These are phyloP conservation scores for Tanacetum coccineum DNA, from an alignment of 129 eudicot species.

Conservation along the genomic window DNA sequence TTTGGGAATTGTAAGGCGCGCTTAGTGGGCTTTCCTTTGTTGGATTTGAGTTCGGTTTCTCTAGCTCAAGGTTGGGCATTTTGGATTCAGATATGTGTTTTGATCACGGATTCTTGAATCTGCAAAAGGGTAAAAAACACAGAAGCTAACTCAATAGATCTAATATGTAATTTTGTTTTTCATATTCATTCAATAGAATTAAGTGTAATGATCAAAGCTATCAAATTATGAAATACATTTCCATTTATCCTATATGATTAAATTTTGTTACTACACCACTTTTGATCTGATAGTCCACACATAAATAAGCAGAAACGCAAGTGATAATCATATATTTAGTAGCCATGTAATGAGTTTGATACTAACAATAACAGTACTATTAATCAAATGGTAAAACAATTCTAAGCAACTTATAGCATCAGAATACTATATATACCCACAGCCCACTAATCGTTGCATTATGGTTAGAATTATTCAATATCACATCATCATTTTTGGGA, in stretches of 20 bases:
- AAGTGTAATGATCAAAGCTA: not conserved
- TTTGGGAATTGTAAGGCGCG: conserved; percentile 24
- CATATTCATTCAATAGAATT: not conserved
- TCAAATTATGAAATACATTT: not conserved
- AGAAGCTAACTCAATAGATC: not conserved
- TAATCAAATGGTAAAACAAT: too few relatives aligned
- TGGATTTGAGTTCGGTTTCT: conserved; percentile 17
- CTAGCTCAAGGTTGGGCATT: conserved; percentile 16
- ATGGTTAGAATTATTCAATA: not conserved
- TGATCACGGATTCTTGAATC: conserved; percentile 20
- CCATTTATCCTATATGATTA: not conserved
- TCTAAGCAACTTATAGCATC: too few relatives aligned
- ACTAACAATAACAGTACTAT: too few relatives aligned
- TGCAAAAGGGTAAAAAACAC: conserved; percentile 7
- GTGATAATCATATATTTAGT: too few relatives aligned
- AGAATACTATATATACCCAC: too few relatives aligned
- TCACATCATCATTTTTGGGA: not conserved
- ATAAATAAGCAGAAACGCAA: too few relatives aligned
- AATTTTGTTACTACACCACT: not conserved
- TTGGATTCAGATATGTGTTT: not conserved
- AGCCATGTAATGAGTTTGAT: too few relatives aligned
- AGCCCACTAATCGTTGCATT: too few relatives aligned
- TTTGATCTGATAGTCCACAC: too few relatives aligned
- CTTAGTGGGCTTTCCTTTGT: conserved; percentile 19
- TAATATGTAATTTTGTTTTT: not conserved